Base-by-base conservation (phyloP, 306 rosid species). In the Purshia tridentata region DNA sequence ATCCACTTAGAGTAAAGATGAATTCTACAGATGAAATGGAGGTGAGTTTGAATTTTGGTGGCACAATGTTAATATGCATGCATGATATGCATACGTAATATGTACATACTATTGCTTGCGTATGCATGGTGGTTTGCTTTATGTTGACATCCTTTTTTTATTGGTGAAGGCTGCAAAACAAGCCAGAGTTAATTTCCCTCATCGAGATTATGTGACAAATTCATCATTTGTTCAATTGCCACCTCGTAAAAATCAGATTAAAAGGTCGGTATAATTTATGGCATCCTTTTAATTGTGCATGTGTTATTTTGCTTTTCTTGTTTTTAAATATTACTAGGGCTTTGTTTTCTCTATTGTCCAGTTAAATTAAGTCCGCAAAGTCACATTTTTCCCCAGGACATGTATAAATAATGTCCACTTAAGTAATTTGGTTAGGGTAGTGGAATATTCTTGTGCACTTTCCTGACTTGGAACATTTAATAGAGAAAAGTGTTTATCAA, bases 131-230 rank as follows among this genome's bases (percentile, higher is more conserved):
- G 65, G 63, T 72, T 75, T 53, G 12, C 72, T 73, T 65, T 80
- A 20, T 74, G 11, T 77, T 78, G 59, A 84, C 78, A 46, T 67
- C 80, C 50, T 40, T 52, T 72, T 73, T 40, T 71, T 63, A 40
- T 44, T 35, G 51, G 41, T 71, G 44, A 65, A 89, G 99, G 92
- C 77, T 65, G 76, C 85, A 60, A 88, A 90, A 76, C 85, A 81
- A 67, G 86, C 35, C 55, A 83, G 77, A 80, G 82, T 76, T 72
- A 90, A 87, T 62, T 65, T 70, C 23, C 86, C 84, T 72, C 87
- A 51, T 37, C 84, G 65, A 49, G 88, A 67, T 35, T 77, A 77
- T 75, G 70, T 53, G 29, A 81, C 79, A 48, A 89, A 80, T 69
- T 73, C 81, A 19, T 69, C 88, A 6, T 42, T 77, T 52, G 69